phyloP scores from a whole-genome alignment of 192 early-diverging fungal species.

The Spizellomyces sp. region DNA sequence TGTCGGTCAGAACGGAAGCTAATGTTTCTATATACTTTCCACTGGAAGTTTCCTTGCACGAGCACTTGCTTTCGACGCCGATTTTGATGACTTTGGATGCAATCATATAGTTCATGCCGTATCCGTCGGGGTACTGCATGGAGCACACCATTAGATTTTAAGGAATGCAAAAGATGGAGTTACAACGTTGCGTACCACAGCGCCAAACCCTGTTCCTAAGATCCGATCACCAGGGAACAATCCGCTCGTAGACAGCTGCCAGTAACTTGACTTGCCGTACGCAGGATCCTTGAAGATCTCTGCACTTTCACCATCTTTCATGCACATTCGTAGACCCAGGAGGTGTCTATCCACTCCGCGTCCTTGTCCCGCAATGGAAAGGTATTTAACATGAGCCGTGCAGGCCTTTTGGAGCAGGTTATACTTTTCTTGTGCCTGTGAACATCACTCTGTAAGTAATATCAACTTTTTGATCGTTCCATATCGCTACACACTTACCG shows the following conservation, averaged over 20 bases:
- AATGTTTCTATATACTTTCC: slow-evolving; percentile 35
- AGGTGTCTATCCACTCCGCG: slow-evolving; percentile 84
- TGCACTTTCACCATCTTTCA: slow-evolving; percentile 41
- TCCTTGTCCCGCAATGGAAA: slow-evolving; percentile 61
- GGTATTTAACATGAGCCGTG: slow-evolving; percentile 54
- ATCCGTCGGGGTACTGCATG: slow-evolving; percentile 63
- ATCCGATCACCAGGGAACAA: slow-evolving; percentile 71
- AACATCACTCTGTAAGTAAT: background rate
- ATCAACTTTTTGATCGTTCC: background rate
- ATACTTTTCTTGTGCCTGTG: slow-evolving; percentile 54
- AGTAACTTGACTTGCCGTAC: slow-evolving; percentile 66
- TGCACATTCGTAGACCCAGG: slow-evolving; percentile 68
- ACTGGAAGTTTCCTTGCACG: slow-evolving; percentile 29
- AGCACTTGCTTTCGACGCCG: slow-evolving; percentile 75
- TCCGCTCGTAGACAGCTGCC: slow-evolving; percentile 75
- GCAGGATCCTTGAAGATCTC: slow-evolving; percentile 65
- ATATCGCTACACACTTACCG: slow-evolving; percentile 56
- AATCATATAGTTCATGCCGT: slow-evolving; percentile 86
- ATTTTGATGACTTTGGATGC: slow-evolving; percentile 69
- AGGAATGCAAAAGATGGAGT: background rate
- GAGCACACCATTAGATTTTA: background rate
- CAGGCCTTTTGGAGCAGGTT: slow-evolving; percentile 64
- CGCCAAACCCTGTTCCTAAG: slow-evolving; percentile 85
- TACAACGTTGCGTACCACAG: slow-evolving; percentile 48
- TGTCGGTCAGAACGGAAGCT: slow-evolving; percentile 33